Evolutionary conservation across 352 stramenopile species (phyloP).

Genomic region (Globisporangium cylindrosporum): DNA sequence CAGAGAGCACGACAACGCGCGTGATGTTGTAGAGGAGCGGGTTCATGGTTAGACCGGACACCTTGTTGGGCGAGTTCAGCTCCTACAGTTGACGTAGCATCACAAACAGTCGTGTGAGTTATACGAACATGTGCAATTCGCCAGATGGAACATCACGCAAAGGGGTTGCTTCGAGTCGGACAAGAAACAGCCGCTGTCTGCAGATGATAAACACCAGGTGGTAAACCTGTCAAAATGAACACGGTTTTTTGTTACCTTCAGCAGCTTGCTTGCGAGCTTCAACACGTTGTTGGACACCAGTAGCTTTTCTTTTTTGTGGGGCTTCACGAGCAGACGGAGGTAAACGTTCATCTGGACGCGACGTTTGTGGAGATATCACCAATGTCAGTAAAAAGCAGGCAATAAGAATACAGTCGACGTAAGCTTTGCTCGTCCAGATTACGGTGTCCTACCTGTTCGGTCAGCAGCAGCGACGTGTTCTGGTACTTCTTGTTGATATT

Average conservation of each 20-base stretch:
- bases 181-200: background rate
- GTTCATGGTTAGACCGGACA: slow-evolving; percentile 90
- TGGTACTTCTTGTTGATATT: slow-evolving; percentile 92
- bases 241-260: slow-evolving; percentile 47
- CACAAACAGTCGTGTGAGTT: slow-evolving; percentile 5
- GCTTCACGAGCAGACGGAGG: slow-evolving; percentile 75
- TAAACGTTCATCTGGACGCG: slow-evolving; percentile 81
- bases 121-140: background rate
- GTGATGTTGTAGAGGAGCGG: slow-evolving; percentile 89
- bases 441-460: slow-evolving; percentile 67
- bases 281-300: slow-evolving; percentile 90
- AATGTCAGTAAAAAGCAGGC: slow-evolving; percentile 14
- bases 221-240: background rate
- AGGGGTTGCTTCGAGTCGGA: background rate
- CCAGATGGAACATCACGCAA: slow-evolving; percentile 3
- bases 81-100: slow-evolving; percentile 39
- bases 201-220: background rate
- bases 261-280: slow-evolving; percentile 88
- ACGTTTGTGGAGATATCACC: slow-evolving; percentile 3
- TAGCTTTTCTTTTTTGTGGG: slow-evolving; percentile 88
- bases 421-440: slow-evolving; percentile 3
- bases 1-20: slow-evolving; percentile 85
- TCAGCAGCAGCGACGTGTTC: slow-evolving; percentile 89
- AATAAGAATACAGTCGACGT: background rate
- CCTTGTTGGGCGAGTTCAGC: slow-evolving; percentile 89